Base-by-base conservation (phyloP, 164 flowering plant genomes). In the Stephania cephalantha region DNA sequence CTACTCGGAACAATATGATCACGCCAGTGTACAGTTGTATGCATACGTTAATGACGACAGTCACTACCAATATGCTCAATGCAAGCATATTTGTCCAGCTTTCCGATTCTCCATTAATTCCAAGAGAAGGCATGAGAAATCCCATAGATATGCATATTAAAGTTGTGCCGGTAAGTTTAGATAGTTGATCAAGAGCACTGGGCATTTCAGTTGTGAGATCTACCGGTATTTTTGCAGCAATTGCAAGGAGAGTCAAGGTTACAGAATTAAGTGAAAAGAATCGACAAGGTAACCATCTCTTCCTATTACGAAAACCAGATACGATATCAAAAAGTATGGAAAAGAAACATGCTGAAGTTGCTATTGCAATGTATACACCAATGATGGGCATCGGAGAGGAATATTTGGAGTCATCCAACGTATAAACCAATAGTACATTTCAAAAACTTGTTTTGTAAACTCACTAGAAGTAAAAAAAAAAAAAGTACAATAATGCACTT, bases 1-100 rank as follows among this genome's bases (percentile, higher is more conserved):
- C 15, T 68, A 4, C 42, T 35, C 42, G 42, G 42, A 35, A 35
- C 42, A 35, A 35, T 35, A 35, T 35, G 42, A 35, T 35, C 42
- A 35, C 42, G 42, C 42, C 42, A 1, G 42, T 35, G 42, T 35
- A 35, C 42, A 35, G 1, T 35, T 68, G 70, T 22, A 68, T 68
- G 44, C 46, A 9, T 2, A 68, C 31, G 35, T 68, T 68, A 9
- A 68, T 15, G 35, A 68, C 8, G 6, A 68, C 35, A 22, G 70
- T 68, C 17, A 68, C 30, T 22, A 68, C 42, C 70, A 68, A 68
- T 25, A 29, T 68, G 70, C 70, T 68, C 44, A 68, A 68, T 30
- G 70, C 31, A 22, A 5, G 10, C 5, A 68, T 22, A 13, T 68
- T 29, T 11, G 12, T 68, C 45, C 42, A 68, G 42, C 35, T 17